These are phyloP conservation scores for Claviceps quebecensis DNA, from an alignment of 2,329 filamentous ascomycete genomes.

Conservation along the genomic window DNA sequence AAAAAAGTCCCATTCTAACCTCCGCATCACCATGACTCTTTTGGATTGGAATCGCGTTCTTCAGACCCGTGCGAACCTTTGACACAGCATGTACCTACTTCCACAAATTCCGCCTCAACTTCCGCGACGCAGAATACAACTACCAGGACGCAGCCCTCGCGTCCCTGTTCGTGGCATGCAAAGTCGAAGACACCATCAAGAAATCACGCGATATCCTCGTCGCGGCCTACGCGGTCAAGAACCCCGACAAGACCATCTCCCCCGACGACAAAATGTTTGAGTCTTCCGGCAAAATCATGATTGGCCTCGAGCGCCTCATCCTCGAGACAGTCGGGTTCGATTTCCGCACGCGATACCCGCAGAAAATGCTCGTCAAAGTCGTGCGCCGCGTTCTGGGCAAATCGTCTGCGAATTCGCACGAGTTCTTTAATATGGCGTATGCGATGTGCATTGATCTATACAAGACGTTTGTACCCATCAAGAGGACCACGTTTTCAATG, in stretches of 20 bases:
- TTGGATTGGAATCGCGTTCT: no score
- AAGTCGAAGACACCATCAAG: slow-evolving; percentile 95
- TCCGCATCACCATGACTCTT: neutral
- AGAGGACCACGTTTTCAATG: slow-evolving; percentile 77
- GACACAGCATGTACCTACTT: slow-evolving; percentile 87
- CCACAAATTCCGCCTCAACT: slow-evolving; percentile 80
- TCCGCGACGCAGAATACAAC: slow-evolving; percentile 75
- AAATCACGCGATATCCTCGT: slow-evolving; percentile 90
- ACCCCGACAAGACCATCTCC: slow-evolving; percentile 49
- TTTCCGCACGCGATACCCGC: slow-evolving; percentile 78
- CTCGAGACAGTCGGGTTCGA: slow-evolving; percentile 90
- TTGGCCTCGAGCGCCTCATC: slow-evolving; percentile 82
- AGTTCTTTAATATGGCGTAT: slow-evolving; percentile 57
- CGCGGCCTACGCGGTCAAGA: slow-evolving; percentile 76
- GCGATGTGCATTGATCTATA: slow-evolving; percentile 80
- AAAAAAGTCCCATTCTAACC: neutral
- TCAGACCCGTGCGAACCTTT: slow-evolving; percentile 75
- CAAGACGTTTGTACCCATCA: slow-evolving; percentile 83
- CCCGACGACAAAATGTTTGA: slow-evolving; percentile 87
- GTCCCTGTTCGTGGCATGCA: slow-evolving; percentile 83
- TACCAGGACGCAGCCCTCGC: slow-evolving; percentile 78
- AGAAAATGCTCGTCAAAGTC: slow-evolving; percentile 73
- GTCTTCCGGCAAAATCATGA: slow-evolving; percentile 60
- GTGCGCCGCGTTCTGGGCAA: slow-evolving; percentile 40
- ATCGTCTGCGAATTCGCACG: slow-evolving; percentile 9